Percentiles rank a stretch among this genome's conserved stretches.
These are phyloP conservation scores for Tylopilus sp. DNA, from an alignment of 768 basidiomycete species.

Conservation along the genomic window DNA sequence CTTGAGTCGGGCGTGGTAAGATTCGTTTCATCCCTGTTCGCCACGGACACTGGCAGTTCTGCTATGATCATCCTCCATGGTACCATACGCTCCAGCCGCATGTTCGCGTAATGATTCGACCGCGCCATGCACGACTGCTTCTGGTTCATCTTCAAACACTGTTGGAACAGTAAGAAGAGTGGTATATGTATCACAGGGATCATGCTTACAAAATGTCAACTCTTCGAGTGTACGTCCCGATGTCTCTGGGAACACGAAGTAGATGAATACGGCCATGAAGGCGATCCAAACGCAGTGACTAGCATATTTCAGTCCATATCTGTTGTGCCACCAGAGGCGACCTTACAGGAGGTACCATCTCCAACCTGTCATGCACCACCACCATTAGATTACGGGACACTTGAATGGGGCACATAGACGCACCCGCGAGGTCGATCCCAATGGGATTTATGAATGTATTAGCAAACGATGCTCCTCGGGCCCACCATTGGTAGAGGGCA, in stretches of 20 bases:
- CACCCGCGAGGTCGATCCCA: constrained; percentile 4
- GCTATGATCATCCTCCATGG: too few relatives aligned
- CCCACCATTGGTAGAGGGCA: constrained; percentile 58
- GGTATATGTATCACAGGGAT: background rate
- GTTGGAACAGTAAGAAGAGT: background rate
- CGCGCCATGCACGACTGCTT: too few relatives aligned
- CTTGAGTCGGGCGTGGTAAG: too few relatives aligned
- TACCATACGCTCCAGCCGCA: too few relatives aligned
- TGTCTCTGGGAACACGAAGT: background rate
- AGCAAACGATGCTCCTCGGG: constrained; percentile 33
- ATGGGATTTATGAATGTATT: constrained; percentile 15
- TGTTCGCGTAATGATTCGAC: too few relatives aligned
- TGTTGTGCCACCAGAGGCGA: too few relatives aligned
- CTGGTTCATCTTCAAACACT: background rate
- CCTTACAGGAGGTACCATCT: too few relatives aligned
- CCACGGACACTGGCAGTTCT: too few relatives aligned
- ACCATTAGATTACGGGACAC: background rate
- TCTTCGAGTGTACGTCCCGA: background rate
- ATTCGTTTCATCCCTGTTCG: too few relatives aligned
- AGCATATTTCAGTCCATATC: too few relatives aligned
- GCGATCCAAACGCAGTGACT: background rate
- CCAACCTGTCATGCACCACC: background rate
- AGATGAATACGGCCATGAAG: background rate
- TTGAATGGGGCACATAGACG: background rate
- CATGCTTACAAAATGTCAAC: background rate